Conservation (phyloP, 2,329 filamentous ascomycete species). For the Fusarium austroafricanum region DNA sequence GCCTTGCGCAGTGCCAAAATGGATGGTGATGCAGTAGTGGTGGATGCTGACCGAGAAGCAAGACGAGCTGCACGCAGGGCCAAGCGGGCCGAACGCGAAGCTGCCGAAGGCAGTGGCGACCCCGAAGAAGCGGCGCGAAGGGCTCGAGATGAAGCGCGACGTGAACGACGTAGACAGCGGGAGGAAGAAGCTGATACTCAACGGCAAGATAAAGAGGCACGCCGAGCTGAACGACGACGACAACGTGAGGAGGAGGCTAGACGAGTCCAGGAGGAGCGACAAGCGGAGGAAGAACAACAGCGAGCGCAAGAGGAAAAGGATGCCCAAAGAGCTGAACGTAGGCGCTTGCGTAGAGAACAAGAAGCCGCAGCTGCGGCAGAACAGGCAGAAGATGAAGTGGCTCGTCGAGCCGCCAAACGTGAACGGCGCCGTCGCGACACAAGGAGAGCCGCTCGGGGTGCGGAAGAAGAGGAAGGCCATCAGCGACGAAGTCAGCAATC, state of each 20-base stretch:
- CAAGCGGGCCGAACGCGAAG: conserved; percentile 63
- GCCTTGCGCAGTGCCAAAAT: conserved; percentile 58
- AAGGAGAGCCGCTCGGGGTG: conserved; percentile 57
- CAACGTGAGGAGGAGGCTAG: conserved; percentile 43
- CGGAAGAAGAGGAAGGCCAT: conserved; percentile 51
- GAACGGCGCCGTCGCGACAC: conserved; percentile 66
- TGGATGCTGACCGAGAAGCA: conserved; percentile 70
- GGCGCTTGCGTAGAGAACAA: conserved; percentile 61
- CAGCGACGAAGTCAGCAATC: conserved; percentile 51
- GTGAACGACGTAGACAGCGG: conserved; percentile 66
- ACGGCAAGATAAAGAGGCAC: conserved; percentile 59
- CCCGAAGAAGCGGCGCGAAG: conserved; percentile 68
- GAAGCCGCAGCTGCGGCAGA: conserved; percentile 58
- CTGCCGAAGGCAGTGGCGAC: conserved; percentile 57
- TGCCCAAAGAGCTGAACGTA: conserved; percentile 62
- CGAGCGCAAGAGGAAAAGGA: conserved; percentile 64
- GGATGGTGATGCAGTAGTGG: conserved; percentile 60
- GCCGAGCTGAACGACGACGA: conserved; percentile 65
- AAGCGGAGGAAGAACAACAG: conserved; percentile 61
- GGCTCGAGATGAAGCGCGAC: conserved; percentile 67
- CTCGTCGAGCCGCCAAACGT: conserved; percentile 57
- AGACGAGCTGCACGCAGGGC: conserved; percentile 72
- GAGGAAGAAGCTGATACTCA: conserved; percentile 62
- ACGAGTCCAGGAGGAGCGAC: conserved; percentile 61
- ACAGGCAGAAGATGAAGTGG: conserved; percentile 58